Conservation (phyloP, 495 filamentous ascomycete genomes). For the Neurospora sp. region DNA sequence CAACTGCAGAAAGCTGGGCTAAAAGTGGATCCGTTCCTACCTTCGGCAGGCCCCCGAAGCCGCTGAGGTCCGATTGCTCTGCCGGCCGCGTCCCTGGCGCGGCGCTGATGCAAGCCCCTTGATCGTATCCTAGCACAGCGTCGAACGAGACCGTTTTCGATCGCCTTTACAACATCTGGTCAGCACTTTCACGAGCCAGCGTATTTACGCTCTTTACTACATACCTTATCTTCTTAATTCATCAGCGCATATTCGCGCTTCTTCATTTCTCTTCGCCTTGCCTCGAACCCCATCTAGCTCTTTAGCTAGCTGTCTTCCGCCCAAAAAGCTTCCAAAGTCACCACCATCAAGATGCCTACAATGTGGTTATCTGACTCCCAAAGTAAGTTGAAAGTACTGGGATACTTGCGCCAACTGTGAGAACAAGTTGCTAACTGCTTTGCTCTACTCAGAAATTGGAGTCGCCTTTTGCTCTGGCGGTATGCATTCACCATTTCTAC, state of each 20-base stretch:
- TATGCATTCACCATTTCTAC: slow-evolving; percentile 42
- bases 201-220: neutral
- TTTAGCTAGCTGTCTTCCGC: neutral
- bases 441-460: slow-evolving; percentile 61
- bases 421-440: neutral
- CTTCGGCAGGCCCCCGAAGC: neutral
- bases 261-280: too few species aligned
- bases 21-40: neutral
- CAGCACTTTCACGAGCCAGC: neutral
- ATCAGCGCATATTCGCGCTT: neutral
- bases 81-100: too few species aligned
- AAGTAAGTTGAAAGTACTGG: slow-evolving; percentile 74
- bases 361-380: slow-evolving; percentile 97
- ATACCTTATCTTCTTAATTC: too few species aligned
- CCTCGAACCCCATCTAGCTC: too few species aligned
- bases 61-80: too few species aligned
- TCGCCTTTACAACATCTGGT: neutral
- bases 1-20: neutral
- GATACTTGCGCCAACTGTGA: too few species aligned
- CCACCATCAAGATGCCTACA: slow-evolving; percentile 36
- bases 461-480: slow-evolving; percentile 92
- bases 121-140: too few species aligned
- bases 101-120: neutral
- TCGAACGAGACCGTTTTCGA: neutral
- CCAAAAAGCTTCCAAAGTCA: neutral